These are phyloP conservation scores for Laguncularia racemosa DNA, from an alignment of 345 rosid genomes.

Conservation along the genomic window DNA sequence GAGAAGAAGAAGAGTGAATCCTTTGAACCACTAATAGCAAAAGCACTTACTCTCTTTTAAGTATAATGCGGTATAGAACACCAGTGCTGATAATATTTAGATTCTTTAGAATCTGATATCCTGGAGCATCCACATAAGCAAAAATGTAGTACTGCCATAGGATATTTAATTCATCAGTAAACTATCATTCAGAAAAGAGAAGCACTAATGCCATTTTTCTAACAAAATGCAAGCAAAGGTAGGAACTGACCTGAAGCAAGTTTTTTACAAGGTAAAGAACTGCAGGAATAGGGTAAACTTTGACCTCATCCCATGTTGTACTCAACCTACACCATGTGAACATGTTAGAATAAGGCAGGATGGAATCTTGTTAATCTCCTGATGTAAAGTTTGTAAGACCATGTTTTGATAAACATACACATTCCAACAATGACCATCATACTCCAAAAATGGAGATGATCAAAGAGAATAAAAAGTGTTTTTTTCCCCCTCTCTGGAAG, in stretches of 20 bases:
- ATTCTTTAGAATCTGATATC: constrained; percentile 96
- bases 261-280: constrained; percentile 90
- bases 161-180: constrained; percentile 8
- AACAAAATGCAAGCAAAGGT: constrained; percentile 4
- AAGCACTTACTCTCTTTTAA: constrained; percentile 68
- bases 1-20: neutral
- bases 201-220: neutral
- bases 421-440: too few species aligned
- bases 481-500: neutral
- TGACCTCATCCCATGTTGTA: constrained; percentile 81
- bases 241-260: constrained; percentile 72
- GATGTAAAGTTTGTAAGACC: too few species aligned
- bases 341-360: too few species aligned
- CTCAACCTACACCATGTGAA: constrained; percentile 49
- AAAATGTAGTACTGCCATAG: constrained; percentile 86
- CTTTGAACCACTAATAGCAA: constrained; percentile 1
- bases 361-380: too few species aligned
- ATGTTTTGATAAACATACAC: too few species aligned
- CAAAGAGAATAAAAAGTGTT: too few species aligned
- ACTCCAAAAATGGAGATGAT: too few species aligned
- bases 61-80: constrained; percentile 80
- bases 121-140: constrained; percentile 96
- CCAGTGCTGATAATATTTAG: constrained; percentile 94
- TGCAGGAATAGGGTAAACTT: constrained; percentile 87
- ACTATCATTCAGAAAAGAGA: too few species aligned